These are phyloP conservation scores for Pseudogymnoascus sp. DNA, from an alignment of 2,329 filamentous ascomycete genomes.

Conservation along the genomic window DNA sequence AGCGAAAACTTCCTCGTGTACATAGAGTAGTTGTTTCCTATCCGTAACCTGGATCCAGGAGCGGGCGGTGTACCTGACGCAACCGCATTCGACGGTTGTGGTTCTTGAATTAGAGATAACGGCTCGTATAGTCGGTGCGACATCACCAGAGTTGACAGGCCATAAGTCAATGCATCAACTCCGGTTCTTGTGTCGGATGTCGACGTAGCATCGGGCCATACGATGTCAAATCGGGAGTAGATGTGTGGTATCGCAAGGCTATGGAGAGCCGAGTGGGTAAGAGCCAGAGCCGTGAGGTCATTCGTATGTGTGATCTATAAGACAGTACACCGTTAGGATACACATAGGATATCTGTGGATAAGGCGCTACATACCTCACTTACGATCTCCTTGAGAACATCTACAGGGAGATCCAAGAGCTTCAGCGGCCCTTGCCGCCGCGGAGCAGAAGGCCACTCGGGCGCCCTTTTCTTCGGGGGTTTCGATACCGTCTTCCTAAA, in stretches of 20 bases:
- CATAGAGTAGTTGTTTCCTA: constrained; percentile 68
- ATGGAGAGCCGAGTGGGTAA: constrained; percentile 72
- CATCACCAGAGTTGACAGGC: constrained; percentile 70
- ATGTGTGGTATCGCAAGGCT: constrained; percentile 68
- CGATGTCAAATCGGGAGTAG: constrained; percentile 79
- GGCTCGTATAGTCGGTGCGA: constrained; percentile 8
- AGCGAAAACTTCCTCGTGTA: constrained; percentile 77
- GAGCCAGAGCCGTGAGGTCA: constrained; percentile 68
- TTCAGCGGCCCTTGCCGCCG: constrained; percentile 49
- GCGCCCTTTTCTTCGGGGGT: constrained; percentile 50
- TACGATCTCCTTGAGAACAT: constrained; percentile 70
- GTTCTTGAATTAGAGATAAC: not conserved
- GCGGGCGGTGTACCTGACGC: constrained; percentile 17
- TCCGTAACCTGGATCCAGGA: constrained; percentile 33
- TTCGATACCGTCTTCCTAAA: constrained; percentile 28
- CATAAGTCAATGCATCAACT: constrained; percentile 77
- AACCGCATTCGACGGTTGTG: not conserved
- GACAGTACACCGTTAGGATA: not conserved
- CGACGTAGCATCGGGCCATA: constrained; percentile 69
- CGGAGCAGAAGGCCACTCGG: constrained; percentile 59
- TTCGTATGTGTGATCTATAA: constrained; percentile 69
- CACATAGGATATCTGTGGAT: not conserved
- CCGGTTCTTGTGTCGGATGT: constrained; percentile 59
- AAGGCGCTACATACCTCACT: constrained; percentile 52
- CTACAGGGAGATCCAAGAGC: constrained; percentile 68